Base-by-base conservation (phyloP, 2,329 filamentous ascomycete genomes). In the Talaromyces sp. region DNA sequence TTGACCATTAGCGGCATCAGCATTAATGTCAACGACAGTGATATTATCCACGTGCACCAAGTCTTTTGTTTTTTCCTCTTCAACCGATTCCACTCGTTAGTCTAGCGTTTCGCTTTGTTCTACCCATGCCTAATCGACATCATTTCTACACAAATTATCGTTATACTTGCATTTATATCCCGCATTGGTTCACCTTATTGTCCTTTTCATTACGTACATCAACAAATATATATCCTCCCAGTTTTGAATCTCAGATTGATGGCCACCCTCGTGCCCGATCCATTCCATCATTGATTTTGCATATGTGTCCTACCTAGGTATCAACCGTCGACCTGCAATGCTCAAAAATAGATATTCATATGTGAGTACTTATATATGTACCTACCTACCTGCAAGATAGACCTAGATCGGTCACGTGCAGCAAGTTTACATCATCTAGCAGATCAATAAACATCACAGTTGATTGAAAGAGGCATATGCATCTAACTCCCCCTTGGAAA, bases 111-210 rank as follows among this genome's bases (percentile, higher is more conserved):
- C n/a, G 14, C 56, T 55, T 56, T 33, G 11, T 31, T 39, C 18
- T n/a, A 40, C 8, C 7, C n/a, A 40, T 18, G 3, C 16, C 4
- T 40, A n/a, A n/a, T 40, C 23, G 56, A 31, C 35, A 55, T 63
- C 39, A 21, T 48, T 40, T 56, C 14, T 12, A 25, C 9, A 61
- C 16, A 56, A 55, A 8, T 7, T 31, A 44, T 48, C 23, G n/a
- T 55, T 61, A 46, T 35, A 52, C 16, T 31, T 58, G 28, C 35
- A 55, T 61, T 55, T 54, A 61, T 61, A 61, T 61, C 59, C 59
- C 59, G 59, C 59, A 54, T 44, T 55, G 59, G 59, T 61, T 50
- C 46, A 12, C 14, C 25, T 16, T 60, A 35, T 21, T 42, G 46
- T 31, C 8, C n/a, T 21, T 35, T 37, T 54, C 14, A 28, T 31